phyloP scores from a whole-genome alignment of 345 rosid species.

The Sisymbrium irio region DNA sequence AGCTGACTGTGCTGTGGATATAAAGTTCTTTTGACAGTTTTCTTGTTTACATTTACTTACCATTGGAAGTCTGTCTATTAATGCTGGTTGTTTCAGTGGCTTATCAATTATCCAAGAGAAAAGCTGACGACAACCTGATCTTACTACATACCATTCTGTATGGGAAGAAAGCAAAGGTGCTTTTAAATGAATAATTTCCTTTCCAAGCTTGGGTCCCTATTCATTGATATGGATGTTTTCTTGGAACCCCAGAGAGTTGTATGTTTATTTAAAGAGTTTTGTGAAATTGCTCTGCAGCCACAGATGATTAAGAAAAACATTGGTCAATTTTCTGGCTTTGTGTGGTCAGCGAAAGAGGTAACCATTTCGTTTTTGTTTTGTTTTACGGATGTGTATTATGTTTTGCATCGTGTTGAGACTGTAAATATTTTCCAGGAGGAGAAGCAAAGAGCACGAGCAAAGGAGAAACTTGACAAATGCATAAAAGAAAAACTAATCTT shows the following conservation, averaged over 20 bases:
- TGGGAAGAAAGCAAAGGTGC: slow-evolving; percentile 98
- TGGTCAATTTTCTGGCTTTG: slow-evolving; percentile 88
- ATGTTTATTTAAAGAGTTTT: background rate
- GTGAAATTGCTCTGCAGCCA: slow-evolving; percentile 45
- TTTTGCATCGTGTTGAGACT: slow-evolving; percentile 15
- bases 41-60: background rate
- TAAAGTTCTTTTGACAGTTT: background rate
- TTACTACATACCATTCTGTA: slow-evolving; percentile 72
- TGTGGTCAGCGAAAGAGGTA: slow-evolving; percentile 89
- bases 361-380: background rate
- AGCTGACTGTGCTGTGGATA: background rate
- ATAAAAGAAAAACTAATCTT: slow-evolving; percentile 77
- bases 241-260: background rate
- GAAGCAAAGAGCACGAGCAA: slow-evolving; percentile 70
- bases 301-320: slow-evolving; percentile 80
- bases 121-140: slow-evolving; percentile 81
- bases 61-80: slow-evolving; percentile 24
- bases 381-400: background rate
- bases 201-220: slow-evolving; percentile 3
- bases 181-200: background rate
- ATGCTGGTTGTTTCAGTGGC: slow-evolving; percentile 69
- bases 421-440: slow-evolving; percentile 43
- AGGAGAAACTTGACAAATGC: slow-evolving; percentile 91
- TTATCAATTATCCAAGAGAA: slow-evolving; percentile 92
- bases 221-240: background rate